phyloP scores from a whole-genome alignment of 176 grass and related monocot genomes.

The Eragrostis nindensis region DNA sequence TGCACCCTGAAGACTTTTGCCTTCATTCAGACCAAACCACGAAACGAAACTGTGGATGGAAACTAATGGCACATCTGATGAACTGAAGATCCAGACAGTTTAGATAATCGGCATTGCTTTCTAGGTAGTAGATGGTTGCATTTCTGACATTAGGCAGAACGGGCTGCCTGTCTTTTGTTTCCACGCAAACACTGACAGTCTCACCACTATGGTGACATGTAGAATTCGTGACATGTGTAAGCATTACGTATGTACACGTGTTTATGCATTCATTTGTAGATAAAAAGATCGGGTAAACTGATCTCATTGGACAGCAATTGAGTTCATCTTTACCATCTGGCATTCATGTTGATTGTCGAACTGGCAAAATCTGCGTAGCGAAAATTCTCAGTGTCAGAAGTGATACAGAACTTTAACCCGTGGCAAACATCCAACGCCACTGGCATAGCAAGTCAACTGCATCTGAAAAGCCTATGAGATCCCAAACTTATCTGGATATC shows the following conservation, averaged over 20 bases:
- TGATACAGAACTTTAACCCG: too few relatives aligned
- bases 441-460: too few relatives aligned
- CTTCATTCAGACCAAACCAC: conserved; percentile 5
- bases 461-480: too few relatives aligned
- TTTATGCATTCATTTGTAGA: too few relatives aligned
- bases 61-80: conserved; percentile 8
- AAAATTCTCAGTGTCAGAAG: too few relatives aligned
- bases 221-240: neutral
- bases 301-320: too few relatives aligned
- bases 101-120: neutral
- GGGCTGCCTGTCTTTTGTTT: conserved; percentile 18
- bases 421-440: too few relatives aligned
- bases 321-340: too few relatives aligned
- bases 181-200: neutral
- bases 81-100: neutral
- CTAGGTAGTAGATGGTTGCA: neutral
- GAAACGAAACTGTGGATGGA: conserved; percentile 3
- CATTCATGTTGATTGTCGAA: too few relatives aligned
- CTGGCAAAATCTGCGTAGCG: too few relatives aligned
- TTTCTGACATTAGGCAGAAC: conserved; percentile 7
- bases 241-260: neutral
- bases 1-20: neutral
- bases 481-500: too few relatives aligned
- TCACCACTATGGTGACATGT: conserved; percentile 24
- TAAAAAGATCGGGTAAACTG: too few relatives aligned